Evolutionary conservation across 106 monocot genomes (phyloP).

Genomic region (Narthecium ossifragum): DNA sequence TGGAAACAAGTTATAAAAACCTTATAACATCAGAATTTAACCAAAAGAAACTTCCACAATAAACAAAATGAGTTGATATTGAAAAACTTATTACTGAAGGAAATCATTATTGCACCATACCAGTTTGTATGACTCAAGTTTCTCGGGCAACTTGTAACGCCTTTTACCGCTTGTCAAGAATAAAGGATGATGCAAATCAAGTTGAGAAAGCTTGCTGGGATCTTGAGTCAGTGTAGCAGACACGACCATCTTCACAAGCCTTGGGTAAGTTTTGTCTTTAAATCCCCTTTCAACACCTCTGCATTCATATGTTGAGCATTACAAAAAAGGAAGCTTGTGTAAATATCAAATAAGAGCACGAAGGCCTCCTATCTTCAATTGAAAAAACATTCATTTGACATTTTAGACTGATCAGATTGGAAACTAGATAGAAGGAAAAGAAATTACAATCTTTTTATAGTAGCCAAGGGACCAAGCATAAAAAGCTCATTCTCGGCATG

Average conservation of each 20-base stretch:
- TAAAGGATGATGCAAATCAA: constrained; percentile 79
- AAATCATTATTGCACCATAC: constrained; percentile 23
- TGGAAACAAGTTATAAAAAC: too few species aligned
- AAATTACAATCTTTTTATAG: constrained; percentile 72
- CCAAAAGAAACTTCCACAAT: too few species aligned
- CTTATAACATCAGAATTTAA: too few species aligned
- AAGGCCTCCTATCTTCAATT: background rate
- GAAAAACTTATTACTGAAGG: background rate
- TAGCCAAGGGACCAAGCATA: constrained; percentile 38
- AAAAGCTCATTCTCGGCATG: constrained; percentile 9
- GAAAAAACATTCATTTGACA: too few species aligned
- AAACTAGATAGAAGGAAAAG: background rate
- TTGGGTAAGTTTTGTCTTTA: constrained; percentile 57
- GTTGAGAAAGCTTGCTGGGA: constrained; percentile 92
- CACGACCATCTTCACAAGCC: constrained; percentile 72
- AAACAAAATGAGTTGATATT: too few species aligned
- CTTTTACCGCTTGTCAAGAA: constrained; percentile 64
- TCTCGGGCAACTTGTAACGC: constrained; percentile 76
- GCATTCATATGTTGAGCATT: constrained; percentile 3
- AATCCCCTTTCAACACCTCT: constrained; percentile 70
- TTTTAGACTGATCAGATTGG: background rate
- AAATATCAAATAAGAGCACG: background rate
- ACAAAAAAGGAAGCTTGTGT: background rate
- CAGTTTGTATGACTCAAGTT: constrained; percentile 55
- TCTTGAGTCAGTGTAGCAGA: constrained; percentile 95